Percentiles rank a stretch among this genome's conserved stretches.
phyloP scores from a whole-genome alignment of 306 rosid genomes.

The Aeschynomene evenia region DNA sequence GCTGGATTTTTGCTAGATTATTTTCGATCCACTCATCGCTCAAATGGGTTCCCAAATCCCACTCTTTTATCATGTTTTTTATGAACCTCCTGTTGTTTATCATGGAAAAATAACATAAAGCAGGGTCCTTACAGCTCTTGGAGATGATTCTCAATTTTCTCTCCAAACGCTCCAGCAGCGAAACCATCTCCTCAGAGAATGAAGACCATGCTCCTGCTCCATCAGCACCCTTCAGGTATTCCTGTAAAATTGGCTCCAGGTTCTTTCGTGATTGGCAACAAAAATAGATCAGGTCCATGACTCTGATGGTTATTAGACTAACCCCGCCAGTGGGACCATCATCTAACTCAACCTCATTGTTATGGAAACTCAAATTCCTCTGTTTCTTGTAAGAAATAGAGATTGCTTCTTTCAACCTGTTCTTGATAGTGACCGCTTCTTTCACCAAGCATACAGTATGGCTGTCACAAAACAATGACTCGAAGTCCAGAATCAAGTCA shows the following conservation, averaged over 20 bases:
- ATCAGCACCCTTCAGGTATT: slow-evolving; percentile 35
- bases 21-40: slow-evolving; percentile 65
- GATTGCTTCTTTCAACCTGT: not conserved
- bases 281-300: not conserved
- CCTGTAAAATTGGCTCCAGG: not conserved
- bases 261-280: not conserved
- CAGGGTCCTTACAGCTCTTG: slow-evolving; percentile 50
- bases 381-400: too few relatives aligned
- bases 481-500: slow-evolving; percentile 56
- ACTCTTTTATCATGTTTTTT: slow-evolving; percentile 38
- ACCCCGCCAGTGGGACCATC: slow-evolving; percentile 5
- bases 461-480: slow-evolving; percentile 43
- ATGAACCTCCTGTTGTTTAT: slow-evolving; percentile 71
- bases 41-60: slow-evolving; percentile 41
- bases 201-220: slow-evolving; percentile 22
- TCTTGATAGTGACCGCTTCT: not conserved
- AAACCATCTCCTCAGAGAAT: slow-evolving; percentile 52
- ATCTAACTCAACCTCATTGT: not conserved
- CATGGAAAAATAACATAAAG: slow-evolving; percentile 56
- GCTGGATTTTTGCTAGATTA: slow-evolving; percentile 44
- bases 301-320: not conserved
- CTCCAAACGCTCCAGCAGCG: slow-evolving; percentile 63
- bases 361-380: slow-evolving; percentile 44
- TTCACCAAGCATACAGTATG: slow-evolving; percentile 32
- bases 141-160: slow-evolving; percentile 66